Conservation (phyloP, 164 flowering plant genomes). For the Chimonanthus praecox region DNA sequence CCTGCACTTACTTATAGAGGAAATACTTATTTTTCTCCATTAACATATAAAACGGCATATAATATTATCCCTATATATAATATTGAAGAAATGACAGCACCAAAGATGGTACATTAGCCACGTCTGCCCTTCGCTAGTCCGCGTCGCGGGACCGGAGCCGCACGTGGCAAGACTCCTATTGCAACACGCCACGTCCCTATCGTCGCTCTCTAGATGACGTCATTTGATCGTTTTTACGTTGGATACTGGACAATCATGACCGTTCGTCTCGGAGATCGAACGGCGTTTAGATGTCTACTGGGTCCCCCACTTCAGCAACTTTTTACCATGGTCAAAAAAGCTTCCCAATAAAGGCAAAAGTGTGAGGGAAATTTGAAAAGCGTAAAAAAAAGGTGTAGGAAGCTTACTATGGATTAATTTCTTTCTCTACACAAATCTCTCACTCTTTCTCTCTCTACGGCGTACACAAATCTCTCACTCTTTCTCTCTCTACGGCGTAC, state of each 20-base stretch:
- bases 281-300: background rate
- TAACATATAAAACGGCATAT: too few species aligned
- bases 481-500: background rate
- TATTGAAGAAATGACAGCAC: slow-evolving; percentile 1
- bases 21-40: too few species aligned
- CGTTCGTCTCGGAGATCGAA: slow-evolving; percentile 3
- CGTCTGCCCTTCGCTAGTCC: background rate
- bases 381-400: background rate
- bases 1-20: background rate
- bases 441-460: background rate
- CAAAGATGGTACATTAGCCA: slow-evolving; percentile 1
- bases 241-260: slow-evolving; percentile 1
- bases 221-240: slow-evolving; percentile 13
- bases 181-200: slow-evolving; percentile 20
- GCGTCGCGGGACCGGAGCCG: background rate
- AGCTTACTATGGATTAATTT: too few species aligned
- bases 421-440: too few species aligned
- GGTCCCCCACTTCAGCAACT: background rate
- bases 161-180: background rate
- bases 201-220: slow-evolving; percentile 32
- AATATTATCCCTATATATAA: background rate
- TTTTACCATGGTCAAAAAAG: background rate
- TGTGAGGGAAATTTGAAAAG: background rate
- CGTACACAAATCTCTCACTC: background rate
- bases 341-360: background rate